phyloP scores from a whole-genome alignment of 352 stramenopile species.

The Paralagenidium karlingii region DNA sequence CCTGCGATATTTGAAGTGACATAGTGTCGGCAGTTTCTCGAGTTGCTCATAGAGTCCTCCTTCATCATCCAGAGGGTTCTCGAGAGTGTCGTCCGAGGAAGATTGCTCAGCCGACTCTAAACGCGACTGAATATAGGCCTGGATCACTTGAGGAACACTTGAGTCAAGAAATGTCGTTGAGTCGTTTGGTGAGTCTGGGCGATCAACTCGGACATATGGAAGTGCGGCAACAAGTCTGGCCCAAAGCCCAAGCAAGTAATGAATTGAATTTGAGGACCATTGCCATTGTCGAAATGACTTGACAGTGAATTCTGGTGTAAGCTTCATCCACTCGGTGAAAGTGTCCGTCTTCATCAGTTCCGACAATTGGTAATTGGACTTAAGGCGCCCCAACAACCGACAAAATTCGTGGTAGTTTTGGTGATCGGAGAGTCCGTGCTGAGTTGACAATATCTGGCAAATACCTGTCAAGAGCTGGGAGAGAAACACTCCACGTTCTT shows the following conservation, averaged over 20 bases:
- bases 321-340: constrained; percentile 96
- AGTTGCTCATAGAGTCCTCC: constrained; percentile 94
- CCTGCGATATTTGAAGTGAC: constrained; percentile 92
- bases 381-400: constrained; percentile 92
- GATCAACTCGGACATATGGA: constrained; percentile 88
- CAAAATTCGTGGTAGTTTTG: constrained; percentile 99
- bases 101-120: constrained; percentile 91
- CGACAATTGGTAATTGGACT: constrained; percentile 97
- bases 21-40: constrained; percentile 94
- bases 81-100: constrained; percentile 85
- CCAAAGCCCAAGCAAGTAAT: constrained; percentile 97
- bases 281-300: constrained; percentile 96
- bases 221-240: constrained; percentile 91
- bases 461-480: constrained; percentile 89
- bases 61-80: constrained; percentile 95
- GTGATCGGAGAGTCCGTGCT: constrained; percentile 95
- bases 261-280: constrained; percentile 89
- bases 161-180: constrained; percentile 55
- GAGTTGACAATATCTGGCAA: constrained; percentile 87
- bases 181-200: constrained; percentile 30
- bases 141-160: constrained; percentile 80
- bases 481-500: constrained; percentile 91
- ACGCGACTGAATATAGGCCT: constrained; percentile 95
- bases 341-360: constrained; percentile 94
- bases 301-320: constrained; percentile 93